Conservation (phyloP, 805 yeast genomes). For the Candida easanensis region DNA sequence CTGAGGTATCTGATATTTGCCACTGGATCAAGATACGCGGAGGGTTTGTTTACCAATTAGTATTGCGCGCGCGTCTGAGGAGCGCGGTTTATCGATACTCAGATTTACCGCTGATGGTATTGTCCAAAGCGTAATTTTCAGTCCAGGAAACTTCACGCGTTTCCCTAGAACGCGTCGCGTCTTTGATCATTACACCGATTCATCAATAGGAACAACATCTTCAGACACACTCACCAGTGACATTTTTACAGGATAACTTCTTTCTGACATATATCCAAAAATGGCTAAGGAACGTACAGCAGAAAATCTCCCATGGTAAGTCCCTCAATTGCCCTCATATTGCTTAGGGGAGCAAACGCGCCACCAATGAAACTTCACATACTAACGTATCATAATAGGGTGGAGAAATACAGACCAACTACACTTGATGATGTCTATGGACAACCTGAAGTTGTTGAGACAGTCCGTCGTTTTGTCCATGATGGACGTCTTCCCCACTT, state of each 20-base stretch:
- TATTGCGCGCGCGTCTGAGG: neutral
- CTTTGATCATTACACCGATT: too few species aligned
- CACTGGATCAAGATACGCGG: too few species aligned
- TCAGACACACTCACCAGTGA: too few species aligned
- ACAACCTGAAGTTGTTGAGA: conserved; percentile 79
- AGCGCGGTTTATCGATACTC: too few species aligned
- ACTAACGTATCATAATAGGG: conserved; percentile 42
- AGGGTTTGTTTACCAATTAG: conserved; percentile 2
- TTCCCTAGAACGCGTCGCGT: neutral
- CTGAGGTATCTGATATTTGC: too few species aligned
- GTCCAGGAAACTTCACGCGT: neutral
- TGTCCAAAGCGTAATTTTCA: neutral
- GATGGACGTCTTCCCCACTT: conserved; percentile 87
- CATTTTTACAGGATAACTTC: too few species aligned
- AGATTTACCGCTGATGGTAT: too few species aligned
- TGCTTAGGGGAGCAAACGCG: neutral
- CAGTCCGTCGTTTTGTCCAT: conserved; percentile 80
- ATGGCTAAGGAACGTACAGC: conserved; percentile 26
- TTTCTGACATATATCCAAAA: neutral
- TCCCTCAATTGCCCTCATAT: neutral
- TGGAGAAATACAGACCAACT: conserved; percentile 91
- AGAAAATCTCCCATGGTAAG: conserved; percentile 30
- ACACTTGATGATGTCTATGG: conserved; percentile 87
- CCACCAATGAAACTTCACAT: neutral
- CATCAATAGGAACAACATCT: too few species aligned